phyloP scores from a whole-genome alignment of 495 filamentous ascomycete species.

The Thermothielavioides terrestris region DNA sequence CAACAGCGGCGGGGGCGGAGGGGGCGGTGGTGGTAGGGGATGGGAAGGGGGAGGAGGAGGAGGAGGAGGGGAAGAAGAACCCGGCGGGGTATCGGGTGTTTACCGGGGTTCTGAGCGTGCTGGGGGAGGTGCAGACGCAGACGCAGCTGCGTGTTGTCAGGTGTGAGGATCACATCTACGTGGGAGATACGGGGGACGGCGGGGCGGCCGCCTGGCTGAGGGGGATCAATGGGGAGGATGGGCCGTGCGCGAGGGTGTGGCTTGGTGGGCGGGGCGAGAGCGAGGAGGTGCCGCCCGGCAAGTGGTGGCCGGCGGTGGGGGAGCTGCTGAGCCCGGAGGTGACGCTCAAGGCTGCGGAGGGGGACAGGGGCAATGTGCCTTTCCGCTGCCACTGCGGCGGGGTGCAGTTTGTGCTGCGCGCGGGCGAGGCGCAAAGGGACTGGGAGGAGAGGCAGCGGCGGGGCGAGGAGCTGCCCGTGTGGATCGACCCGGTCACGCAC shows the following conservation, averaged over 20 bases:
- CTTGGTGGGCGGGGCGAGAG: constrained; percentile 10
- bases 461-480: constrained; percentile 28
- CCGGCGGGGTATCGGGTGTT: constrained; percentile 15
- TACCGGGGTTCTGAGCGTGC: constrained; percentile 26
- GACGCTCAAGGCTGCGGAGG: not conserved
- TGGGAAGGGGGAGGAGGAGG: constrained; percentile 15
- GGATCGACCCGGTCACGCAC: constrained; percentile 30
- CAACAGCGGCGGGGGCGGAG: not conserved
- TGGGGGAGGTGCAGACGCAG: constrained; percentile 9
- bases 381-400: constrained; percentile 44
- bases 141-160: constrained; percentile 1
- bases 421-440: constrained; percentile 20
- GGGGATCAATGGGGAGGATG: constrained; percentile 18
- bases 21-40: not conserved
- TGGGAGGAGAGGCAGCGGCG: not conserved
- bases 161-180: constrained; percentile 34
- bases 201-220: constrained; percentile 34
- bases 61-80: constrained; percentile 20
- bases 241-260: constrained; percentile 14
- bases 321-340: not conserved
- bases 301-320: not conserved
- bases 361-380: constrained; percentile 21
- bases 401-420: constrained; percentile 30
- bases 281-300: constrained; percentile 9
- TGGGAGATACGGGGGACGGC: constrained; percentile 38